Conservation (phyloP, 75 land plant genomes). For the Adiantum capillusveneris region DNA sequence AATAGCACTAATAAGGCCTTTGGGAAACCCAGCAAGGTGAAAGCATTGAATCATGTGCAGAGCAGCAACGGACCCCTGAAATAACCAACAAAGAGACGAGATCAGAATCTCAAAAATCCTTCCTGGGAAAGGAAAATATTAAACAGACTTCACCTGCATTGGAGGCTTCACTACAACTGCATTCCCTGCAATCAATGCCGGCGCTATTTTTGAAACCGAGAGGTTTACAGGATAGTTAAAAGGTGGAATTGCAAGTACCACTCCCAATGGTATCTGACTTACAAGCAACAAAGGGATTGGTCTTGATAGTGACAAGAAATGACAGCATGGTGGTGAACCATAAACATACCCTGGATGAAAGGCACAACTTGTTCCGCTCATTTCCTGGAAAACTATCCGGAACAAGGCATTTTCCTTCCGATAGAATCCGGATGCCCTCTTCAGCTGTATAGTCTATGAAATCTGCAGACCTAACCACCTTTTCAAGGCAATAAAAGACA, state of each 20-base stretch:
- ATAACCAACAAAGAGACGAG: slow-evolving; percentile 2
- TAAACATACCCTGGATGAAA: slow-evolving; percentile 24
- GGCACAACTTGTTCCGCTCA: slow-evolving; percentile 30
- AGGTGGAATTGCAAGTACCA: slow-evolving; percentile 32
- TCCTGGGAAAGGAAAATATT: neutral
- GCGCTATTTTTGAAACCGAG: slow-evolving; percentile 29
- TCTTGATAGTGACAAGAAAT: no score
- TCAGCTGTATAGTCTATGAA: slow-evolving; percentile 29
- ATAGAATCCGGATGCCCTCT: slow-evolving; percentile 31
- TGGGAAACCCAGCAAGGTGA: slow-evolving; percentile 34
- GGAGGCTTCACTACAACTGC: slow-evolving; percentile 36
- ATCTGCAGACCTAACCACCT: slow-evolving; percentile 40
- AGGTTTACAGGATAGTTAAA: slow-evolving; percentile 36
- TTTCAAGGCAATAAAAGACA: neutral
- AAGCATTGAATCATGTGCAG: slow-evolving; percentile 35
- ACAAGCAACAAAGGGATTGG: no score
- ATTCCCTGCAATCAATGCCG: slow-evolving; percentile 33
- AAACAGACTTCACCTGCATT: slow-evolving; percentile 19
- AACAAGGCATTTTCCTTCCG: slow-evolving; percentile 31
- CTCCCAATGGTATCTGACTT: slow-evolving; percentile 28
- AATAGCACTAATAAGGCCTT: slow-evolving; percentile 20
- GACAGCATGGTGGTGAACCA: neutral
- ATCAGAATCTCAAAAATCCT: neutral
- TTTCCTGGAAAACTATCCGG: slow-evolving; percentile 38
- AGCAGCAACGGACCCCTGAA: slow-evolving; percentile 29